Percentiles rank a stretch among this genome's conserved stretches.
These are phyloP conservation scores for Boeremia lycopersici DNA, from an alignment of 2,329 filamentous ascomycete species.

Conservation along the genomic window DNA sequence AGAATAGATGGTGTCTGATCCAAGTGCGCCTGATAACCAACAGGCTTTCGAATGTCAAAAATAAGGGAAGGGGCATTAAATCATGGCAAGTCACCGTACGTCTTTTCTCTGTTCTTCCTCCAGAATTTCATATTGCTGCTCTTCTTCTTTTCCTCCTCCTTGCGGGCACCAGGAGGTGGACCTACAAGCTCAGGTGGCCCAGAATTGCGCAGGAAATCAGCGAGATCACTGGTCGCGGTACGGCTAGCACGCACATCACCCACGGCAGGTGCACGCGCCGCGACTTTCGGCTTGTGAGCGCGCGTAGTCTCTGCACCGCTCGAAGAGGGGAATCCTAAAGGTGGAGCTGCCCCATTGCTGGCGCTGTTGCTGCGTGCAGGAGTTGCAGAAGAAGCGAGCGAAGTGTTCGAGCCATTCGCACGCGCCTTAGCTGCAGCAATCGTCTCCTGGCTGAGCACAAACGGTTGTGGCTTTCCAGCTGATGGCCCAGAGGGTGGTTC, in stretches of 20 bases:
- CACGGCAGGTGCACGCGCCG: constrained; percentile 35
- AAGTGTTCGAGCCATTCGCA: constrained; percentile 25
- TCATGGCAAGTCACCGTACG: constrained; percentile 30
- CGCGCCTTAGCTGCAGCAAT: constrained; percentile 43
- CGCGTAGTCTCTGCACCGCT: constrained; percentile 29
- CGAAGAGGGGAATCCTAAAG: constrained; percentile 20
- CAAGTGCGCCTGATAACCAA: background rate
- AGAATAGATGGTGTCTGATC: background rate
- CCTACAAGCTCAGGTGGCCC: constrained; percentile 44
- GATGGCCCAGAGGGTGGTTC: constrained; percentile 64
- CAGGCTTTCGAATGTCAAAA: background rate
- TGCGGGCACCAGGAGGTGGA: constrained; percentile 20
- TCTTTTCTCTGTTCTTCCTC: constrained; percentile 37
- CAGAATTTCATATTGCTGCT: constrained; percentile 39
- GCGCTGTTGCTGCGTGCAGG: constrained; percentile 21
- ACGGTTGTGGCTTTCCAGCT: constrained; percentile 38
- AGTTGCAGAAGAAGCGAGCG: constrained; percentile 23
- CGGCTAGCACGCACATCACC: constrained; percentile 26
- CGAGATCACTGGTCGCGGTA: constrained; percentile 49
- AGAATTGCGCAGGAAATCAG: constrained; percentile 51
- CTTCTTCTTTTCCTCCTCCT: constrained; percentile 43
- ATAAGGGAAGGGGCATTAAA: background rate
- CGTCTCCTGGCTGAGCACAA: constrained; percentile 39
- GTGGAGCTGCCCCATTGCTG: constrained; percentile 14
- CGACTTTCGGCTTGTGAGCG: constrained; percentile 34